These are phyloP conservation scores for Piper betle DNA, from an alignment of 164 flowering plant species.

Conservation along the genomic window DNA sequence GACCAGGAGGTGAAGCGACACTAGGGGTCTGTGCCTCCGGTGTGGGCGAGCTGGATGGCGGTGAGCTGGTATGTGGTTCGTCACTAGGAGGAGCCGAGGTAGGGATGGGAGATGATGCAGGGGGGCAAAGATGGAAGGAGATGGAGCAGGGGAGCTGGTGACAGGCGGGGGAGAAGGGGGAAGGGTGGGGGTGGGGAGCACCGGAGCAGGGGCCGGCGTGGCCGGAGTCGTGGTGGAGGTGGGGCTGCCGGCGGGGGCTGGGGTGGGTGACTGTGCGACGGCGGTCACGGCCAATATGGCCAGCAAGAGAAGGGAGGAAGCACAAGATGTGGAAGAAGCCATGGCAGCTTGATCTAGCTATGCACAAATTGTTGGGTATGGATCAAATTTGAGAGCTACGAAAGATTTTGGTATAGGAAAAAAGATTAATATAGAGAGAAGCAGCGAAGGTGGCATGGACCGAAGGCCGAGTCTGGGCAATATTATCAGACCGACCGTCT, in stretches of 20 bases:
- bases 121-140: neutral
- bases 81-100: neutral
- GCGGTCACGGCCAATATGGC: neutral
- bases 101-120: neutral
- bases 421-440: neutral
- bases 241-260: neutral
- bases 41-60: neutral
- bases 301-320: neutral
- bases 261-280: neutral
- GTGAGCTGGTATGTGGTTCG: too few relatives aligned
- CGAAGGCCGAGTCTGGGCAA: too few relatives aligned
- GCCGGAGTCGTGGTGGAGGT: neutral
- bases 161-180: neutral
- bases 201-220: neutral
- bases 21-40: neutral
- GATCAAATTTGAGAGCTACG: neutral
- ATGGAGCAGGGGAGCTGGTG: neutral
- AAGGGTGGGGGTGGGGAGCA: neutral
- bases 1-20: neutral
- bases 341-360: neutral
- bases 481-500: neutral
- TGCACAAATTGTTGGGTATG: neutral
- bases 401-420: too few relatives aligned
- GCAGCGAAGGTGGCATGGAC: neutral
- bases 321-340: neutral